Evolutionary conservation across 2,329 filamentous ascomycete species (phyloP).

Genomic region (Colletotrichum simmondsii): DNA sequence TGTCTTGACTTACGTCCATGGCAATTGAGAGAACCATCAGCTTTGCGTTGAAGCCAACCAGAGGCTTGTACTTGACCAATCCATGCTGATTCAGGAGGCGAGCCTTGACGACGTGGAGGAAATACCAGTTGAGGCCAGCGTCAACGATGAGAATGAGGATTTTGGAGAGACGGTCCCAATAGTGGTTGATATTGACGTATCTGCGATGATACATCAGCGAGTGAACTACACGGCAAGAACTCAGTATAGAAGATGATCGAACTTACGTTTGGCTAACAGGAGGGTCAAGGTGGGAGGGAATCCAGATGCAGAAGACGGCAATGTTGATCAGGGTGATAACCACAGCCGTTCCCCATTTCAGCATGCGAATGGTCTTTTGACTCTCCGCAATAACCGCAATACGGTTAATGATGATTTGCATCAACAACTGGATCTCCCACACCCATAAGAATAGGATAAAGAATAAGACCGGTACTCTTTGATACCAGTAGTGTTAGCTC

Average conservation of each 20-base stretch:
- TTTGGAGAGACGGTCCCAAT: conserved; percentile 66
- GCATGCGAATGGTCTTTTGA: conserved; percentile 44
- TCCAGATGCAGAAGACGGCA: conserved; percentile 64
- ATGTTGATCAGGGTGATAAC: conserved; percentile 62
- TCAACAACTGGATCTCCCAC: conserved; percentile 59
- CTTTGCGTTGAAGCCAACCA: conserved; percentile 60
- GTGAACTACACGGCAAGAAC: neutral
- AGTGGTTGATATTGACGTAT: conserved; percentile 55
- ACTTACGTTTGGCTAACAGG: conserved; percentile 49
- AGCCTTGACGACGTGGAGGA: conserved; percentile 57
- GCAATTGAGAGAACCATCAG: conserved; percentile 60
- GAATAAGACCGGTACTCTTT: conserved; percentile 46
- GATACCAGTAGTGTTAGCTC: neutral
- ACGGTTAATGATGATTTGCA: conserved; percentile 67
- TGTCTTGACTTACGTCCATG: conserved; percentile 54
- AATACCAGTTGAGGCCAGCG: conserved; percentile 62
- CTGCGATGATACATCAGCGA: conserved; percentile 31
- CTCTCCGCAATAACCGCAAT: conserved; percentile 59
- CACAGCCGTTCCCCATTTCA: conserved; percentile 59
- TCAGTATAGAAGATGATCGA: neutral
- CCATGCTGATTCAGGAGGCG: conserved; percentile 58
- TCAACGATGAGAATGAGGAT: conserved; percentile 62
- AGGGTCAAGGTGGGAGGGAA: conserved; percentile 56
- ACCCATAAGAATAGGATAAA: conserved; percentile 54
- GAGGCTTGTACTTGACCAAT: conserved; percentile 60